phyloP scores from a whole-genome alignment of 2,329 filamentous ascomycete genomes.

The Phaeoacremonium minimum region DNA sequence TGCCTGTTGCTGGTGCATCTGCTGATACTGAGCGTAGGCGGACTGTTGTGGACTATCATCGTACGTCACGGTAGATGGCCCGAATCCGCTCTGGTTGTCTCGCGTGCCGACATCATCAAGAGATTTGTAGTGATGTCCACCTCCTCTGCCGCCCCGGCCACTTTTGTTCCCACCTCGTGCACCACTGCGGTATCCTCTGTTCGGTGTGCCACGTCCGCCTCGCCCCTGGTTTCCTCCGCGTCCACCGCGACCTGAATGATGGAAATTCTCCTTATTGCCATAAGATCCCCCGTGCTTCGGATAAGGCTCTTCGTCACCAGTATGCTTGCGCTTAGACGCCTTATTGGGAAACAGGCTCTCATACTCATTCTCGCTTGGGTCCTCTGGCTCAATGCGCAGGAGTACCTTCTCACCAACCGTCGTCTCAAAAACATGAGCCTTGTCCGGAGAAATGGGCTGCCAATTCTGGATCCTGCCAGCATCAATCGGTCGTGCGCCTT shows the following conservation, averaged over 20 bases:
- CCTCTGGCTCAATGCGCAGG: constrained; percentile 73
- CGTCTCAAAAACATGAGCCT: constrained; percentile 74
- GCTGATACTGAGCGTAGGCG: constrained; percentile 2
- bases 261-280: constrained; percentile 20
- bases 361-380: constrained; percentile 56
- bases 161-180: constrained; percentile 36
- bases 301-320: constrained; percentile 44
- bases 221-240: constrained; percentile 20
- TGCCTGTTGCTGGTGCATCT: neutral
- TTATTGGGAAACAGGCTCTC: constrained; percentile 60
- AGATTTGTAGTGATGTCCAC: constrained; percentile 56
- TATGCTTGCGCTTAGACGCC: constrained; percentile 57
- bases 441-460: constrained; percentile 68
- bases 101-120: constrained; percentile 59
- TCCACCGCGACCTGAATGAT: constrained; percentile 23
- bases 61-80: constrained; percentile 8
- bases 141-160: constrained; percentile 42
- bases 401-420: constrained; percentile 83
- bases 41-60: constrained; percentile 5
- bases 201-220: constrained; percentile 17
- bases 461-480: constrained; percentile 79
- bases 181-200: constrained; percentile 1
- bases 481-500: constrained; percentile 72
- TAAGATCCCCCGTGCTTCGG: constrained; percentile 23
- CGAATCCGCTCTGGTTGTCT: constrained; percentile 37